These are phyloP conservation scores for Russula abietina DNA, from an alignment of 768 basidiomycete genomes.

Conservation along the genomic window DNA sequence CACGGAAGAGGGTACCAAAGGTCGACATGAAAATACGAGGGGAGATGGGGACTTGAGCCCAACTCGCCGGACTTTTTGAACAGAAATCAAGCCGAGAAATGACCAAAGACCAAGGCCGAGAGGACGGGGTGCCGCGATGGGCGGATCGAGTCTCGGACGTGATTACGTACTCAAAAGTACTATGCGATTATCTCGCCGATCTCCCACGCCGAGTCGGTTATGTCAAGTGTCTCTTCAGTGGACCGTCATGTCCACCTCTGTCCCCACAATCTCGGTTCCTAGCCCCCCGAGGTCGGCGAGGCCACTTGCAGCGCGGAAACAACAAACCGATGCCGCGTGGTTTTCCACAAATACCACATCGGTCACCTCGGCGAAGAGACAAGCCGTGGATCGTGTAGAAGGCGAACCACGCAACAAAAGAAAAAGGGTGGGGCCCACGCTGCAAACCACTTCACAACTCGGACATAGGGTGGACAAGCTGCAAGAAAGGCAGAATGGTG, in stretches of 20 bases:
- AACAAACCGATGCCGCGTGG: slow-evolving; percentile 46
- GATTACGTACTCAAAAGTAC: slow-evolving; percentile 13
- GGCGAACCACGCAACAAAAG: slow-evolving; percentile 72
- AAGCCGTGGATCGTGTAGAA: slow-evolving; percentile 60
- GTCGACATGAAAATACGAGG: slow-evolving; percentile 66
- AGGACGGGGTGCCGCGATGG: slow-evolving; percentile 3
- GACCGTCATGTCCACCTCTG: slow-evolving; percentile 11
- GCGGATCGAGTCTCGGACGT: slow-evolving; percentile 12
- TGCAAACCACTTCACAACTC: slow-evolving; percentile 21
- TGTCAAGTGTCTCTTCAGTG: background rate
- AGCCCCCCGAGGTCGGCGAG: slow-evolving; percentile 16
- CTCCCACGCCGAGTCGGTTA: slow-evolving; percentile 16
- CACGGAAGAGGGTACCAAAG: slow-evolving; percentile 85
- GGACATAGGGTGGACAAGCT: slow-evolving; percentile 16
- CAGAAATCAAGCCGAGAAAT: background rate
- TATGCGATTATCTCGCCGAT: too few species aligned
- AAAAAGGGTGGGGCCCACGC: slow-evolving; percentile 53
- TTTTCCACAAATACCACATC: slow-evolving; percentile 38
- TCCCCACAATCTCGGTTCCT: slow-evolving; percentile 8
- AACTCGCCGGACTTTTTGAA: slow-evolving; percentile 1
- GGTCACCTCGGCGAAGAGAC: slow-evolving; percentile 42
- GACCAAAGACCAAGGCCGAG: slow-evolving; percentile 15
- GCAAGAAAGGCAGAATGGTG: slow-evolving; percentile 25
- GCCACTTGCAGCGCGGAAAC: slow-evolving; percentile 31
- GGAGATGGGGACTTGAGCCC: background rate